Percentiles rank a stretch among this genome's conserved stretches.
phyloP scores from a whole-genome alignment of 2,329 filamentous ascomycete species.

The Ophiostoma novo-ulmi region DNA sequence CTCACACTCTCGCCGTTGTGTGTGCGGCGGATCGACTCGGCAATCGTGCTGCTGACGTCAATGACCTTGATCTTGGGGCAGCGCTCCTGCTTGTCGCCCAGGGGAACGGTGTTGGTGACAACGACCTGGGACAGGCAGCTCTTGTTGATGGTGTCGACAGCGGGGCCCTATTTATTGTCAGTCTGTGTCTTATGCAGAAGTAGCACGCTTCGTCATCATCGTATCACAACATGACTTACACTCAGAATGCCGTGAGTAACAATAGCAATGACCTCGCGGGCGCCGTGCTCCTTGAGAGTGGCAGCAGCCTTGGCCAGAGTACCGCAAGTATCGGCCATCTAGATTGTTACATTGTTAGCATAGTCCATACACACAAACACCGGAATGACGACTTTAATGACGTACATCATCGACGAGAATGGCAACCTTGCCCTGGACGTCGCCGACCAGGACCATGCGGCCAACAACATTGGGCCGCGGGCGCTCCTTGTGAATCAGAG shows the following conservation, averaged over 20 bases:
- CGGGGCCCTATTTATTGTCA: constrained; percentile 68
- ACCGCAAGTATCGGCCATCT: constrained; percentile 33
- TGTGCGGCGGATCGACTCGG: constrained; percentile 63
- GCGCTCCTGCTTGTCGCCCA: constrained; percentile 66
- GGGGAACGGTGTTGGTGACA: constrained; percentile 83
- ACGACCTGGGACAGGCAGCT: constrained; percentile 73
- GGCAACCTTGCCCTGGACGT: constrained; percentile 83
- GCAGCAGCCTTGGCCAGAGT: constrained; percentile 73
- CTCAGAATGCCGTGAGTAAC: constrained; percentile 44
- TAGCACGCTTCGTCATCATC: not conserved
- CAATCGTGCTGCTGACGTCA: constrained; percentile 79
- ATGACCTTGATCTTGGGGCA: constrained; percentile 84
- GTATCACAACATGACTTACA: constrained; percentile 10
- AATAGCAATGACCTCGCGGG: constrained; percentile 84
- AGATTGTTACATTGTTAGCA: not conserved
- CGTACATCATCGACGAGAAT: constrained; percentile 63
- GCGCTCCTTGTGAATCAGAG: constrained; percentile 94
- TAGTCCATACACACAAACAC: not conserved
- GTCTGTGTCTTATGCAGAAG: not conserved
- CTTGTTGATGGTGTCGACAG: constrained; percentile 78
- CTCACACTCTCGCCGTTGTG: constrained; percentile 62
- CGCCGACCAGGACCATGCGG: constrained; percentile 90
- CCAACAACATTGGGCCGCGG: constrained; percentile 75
- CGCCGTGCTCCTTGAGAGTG: constrained; percentile 80
- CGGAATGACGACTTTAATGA: not conserved